phyloP scores from a whole-genome alignment of 2,329 filamentous ascomycete species.

The Phyllosticta citriasiana region DNA sequence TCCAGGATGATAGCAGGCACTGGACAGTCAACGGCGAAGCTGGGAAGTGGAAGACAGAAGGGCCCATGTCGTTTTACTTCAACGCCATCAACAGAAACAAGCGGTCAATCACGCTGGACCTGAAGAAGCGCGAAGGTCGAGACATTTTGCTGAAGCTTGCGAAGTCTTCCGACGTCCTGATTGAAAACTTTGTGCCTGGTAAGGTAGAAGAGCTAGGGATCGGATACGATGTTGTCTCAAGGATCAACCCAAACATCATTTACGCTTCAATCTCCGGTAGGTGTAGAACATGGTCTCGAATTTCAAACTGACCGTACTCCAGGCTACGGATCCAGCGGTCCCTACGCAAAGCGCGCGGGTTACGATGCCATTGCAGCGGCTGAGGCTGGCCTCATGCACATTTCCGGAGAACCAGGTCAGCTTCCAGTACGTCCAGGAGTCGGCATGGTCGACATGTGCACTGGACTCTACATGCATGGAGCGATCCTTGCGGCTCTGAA shows the following conservation, averaged over 20 bases:
- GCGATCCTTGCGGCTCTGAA: slow-evolving; percentile 32
- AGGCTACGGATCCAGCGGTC: slow-evolving; percentile 33
- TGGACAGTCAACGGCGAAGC: slow-evolving; percentile 23
- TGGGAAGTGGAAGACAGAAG: slow-evolving; percentile 15
- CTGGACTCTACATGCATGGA: slow-evolving; percentile 35
- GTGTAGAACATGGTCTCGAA: slow-evolving; percentile 2
- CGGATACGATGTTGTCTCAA: slow-evolving; percentile 29
- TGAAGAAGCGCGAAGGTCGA: slow-evolving; percentile 29
- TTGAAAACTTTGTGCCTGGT: slow-evolving; percentile 37
- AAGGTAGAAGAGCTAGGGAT: slow-evolving; percentile 32
- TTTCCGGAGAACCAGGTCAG: slow-evolving; percentile 33
- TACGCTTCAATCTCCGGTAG: slow-evolving; percentile 34
- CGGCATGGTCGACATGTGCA: slow-evolving; percentile 36
- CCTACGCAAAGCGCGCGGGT: slow-evolving; percentile 33
- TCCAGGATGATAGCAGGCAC: slow-evolving; percentile 21
- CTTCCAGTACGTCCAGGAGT: slow-evolving; percentile 34
- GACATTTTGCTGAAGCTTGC: slow-evolving; percentile 15
- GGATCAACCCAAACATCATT: slow-evolving; percentile 31
- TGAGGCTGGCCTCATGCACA: slow-evolving; percentile 35
- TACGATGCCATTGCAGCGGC: slow-evolving; percentile 39
- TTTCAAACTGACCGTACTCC: slow-evolving; percentile 22
- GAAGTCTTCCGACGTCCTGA: slow-evolving; percentile 29
- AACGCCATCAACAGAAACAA: slow-evolving; percentile 38
- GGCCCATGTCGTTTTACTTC: slow-evolving; percentile 35
- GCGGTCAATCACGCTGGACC: slow-evolving; percentile 28